Base-by-base conservation (phyloP, 305 asterid genomes). In the Rubia peregrina region DNA sequence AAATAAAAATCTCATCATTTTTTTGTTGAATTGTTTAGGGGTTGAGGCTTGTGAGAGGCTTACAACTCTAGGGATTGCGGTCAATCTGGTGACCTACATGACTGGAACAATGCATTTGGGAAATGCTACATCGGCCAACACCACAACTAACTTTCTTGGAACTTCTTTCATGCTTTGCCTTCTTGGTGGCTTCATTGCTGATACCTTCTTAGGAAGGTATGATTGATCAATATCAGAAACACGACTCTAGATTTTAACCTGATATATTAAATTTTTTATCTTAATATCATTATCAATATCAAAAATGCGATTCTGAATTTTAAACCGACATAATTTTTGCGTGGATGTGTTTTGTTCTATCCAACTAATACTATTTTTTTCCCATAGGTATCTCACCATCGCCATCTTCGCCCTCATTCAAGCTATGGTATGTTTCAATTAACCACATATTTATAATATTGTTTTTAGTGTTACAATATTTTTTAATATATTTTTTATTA, bases 91-190 rank as follows among this genome's bases (percentile, higher is more conserved):
- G 67, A 90, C 96, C 0, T 90, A 90, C 46, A 73, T 90, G 81
- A 90, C 90, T 0, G 81, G 83, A 3, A 90, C 96, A 42, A 90
- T 90, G 96, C 93, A 90, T 74, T 82, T 90, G 82, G 96, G 96
- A 21, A 90, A 85, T 80, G 96, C 96, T 0, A 61, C 19, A 49
- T 77, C 96, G 2, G 97, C 97, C 10, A 90, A 90, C 61, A 84
- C 79, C 5, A 93, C 87, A 38, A 90, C 97, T 7, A 90, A 90
- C 76, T 90, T 90, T 43, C 89, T 90, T 53, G 97, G 97, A 22
- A 89, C 95, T 33, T 89, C 97, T 36, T 90, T 87, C 72, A 87
- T 90, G 96, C 85, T 90, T 6, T 83, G 84, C 67, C 71, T 90
- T 82, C 86, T 91, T 30, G 97, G 97, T 7, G 97, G 97, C 0